Evolutionary conservation across 2,329 filamentous ascomycete genomes (phyloP).

Genomic region (Aspergillus fumigatiaffinis): DNA sequence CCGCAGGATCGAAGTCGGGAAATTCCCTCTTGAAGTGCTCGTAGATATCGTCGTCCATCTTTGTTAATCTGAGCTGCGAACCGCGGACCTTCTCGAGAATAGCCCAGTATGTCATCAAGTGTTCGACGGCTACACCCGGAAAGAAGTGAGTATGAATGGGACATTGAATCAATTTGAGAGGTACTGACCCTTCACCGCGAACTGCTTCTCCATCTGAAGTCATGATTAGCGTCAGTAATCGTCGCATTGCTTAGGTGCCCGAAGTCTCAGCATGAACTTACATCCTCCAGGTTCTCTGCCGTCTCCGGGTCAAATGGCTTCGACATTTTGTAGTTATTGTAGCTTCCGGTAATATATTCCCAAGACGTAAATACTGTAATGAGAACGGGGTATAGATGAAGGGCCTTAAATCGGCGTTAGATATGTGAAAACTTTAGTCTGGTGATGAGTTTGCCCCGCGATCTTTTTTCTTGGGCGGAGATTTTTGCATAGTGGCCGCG

Average conservation of each 20-base stretch:
- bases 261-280: conserved; percentile 37
- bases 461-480: conserved; percentile 26
- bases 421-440: conserved; percentile 3
- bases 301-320: conserved; percentile 54
- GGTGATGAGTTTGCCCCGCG: conserved; percentile 25
- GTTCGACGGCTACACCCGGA: conserved; percentile 65
- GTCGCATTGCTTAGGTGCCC: background rate
- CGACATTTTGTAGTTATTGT: conserved; percentile 27
- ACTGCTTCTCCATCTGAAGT: conserved; percentile 92
- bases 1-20: conserved; percentile 83
- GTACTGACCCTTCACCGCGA: conserved; percentile 80
- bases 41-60: conserved; percentile 91
- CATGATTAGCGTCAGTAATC: conserved; percentile 21
- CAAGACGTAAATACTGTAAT: background rate
- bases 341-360: background rate
- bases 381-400: background rate
- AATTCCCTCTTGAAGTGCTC: conserved; percentile 84
- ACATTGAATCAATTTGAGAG: background rate
- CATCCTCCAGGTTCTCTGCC: conserved; percentile 67
- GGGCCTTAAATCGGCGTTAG: background rate
- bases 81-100: conserved; percentile 89
- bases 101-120: conserved; percentile 95
- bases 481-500: conserved; percentile 10
- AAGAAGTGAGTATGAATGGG: conserved; percentile 8
- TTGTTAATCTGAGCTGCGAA: conserved; percentile 84